These are phyloP conservation scores for Pinus albicaulis DNA, from an alignment of 75 land plant species.

Conservation along the genomic window DNA sequence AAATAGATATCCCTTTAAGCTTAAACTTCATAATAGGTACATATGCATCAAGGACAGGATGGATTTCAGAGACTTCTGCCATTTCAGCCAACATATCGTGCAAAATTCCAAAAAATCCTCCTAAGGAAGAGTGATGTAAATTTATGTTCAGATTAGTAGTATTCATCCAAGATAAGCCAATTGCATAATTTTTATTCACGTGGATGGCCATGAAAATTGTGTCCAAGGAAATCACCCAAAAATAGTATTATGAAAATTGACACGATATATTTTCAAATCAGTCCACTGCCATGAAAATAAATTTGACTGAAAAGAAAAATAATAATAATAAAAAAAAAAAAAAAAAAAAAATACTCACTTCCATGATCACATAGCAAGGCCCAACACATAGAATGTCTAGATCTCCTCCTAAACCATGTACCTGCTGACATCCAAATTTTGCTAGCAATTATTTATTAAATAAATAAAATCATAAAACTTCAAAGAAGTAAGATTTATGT, in stretches of 20 bases:
- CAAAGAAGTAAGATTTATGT: not conserved
- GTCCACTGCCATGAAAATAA: not conserved
- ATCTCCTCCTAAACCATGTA: conserved; percentile 93
- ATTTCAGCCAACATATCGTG: conserved; percentile 29
- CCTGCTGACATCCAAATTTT: conserved; percentile 27
- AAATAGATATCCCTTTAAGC: conserved; percentile 37
- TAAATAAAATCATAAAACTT: not conserved
- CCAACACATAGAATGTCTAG: conserved; percentile 52
- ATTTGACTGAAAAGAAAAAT: not conserved
- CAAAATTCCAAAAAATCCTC: conserved; percentile 45
- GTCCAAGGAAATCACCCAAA: not conserved
- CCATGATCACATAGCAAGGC: conserved; percentile 78
- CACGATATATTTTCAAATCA: not conserved
- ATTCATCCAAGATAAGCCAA: not conserved
- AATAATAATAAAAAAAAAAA: too few species aligned
- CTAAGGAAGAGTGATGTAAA: conserved; percentile 5
- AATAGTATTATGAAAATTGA: not conserved
- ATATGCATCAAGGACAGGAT: conserved; percentile 51
- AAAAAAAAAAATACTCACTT: conserved; percentile 32
- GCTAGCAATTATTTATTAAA: not conserved
- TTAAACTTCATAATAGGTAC: conserved; percentile 53
- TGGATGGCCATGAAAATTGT: too few species aligned
- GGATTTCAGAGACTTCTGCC: conserved; percentile 43
- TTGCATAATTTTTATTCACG: not conserved
- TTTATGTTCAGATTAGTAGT: not conserved